Conservation (phyloP, 2,329 filamentous ascomycete species). For the Elsinoe perseae region DNA sequence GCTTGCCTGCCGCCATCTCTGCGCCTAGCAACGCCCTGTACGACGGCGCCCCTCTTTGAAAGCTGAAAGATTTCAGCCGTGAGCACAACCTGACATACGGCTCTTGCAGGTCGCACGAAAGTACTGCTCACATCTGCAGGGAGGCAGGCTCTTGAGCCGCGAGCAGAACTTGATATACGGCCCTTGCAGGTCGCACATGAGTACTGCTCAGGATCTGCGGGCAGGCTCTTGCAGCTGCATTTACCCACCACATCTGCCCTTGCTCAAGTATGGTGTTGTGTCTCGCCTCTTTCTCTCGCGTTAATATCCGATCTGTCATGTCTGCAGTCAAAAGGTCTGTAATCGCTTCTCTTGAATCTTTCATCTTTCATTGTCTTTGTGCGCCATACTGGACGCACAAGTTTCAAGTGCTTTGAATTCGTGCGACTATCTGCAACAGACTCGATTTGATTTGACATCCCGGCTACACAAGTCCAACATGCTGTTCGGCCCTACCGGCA, state of each 20-base stretch:
- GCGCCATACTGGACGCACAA: neutral
- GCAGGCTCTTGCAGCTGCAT: neutral
- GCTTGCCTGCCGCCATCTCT: conserved; percentile 2
- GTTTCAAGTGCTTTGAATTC: neutral
- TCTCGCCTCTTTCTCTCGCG: neutral
- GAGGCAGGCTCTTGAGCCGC: too few species aligned
- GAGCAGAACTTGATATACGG: too few species aligned
- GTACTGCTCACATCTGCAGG: neutral
- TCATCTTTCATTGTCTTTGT: neutral
- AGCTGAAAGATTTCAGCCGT: neutral
- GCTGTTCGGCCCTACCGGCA: conserved; percentile 18
- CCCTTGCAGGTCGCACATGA: neutral
- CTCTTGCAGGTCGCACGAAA: neutral
- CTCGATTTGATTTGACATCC: conserved; percentile 4
- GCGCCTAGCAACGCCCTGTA: conserved; percentile 1
- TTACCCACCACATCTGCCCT: neutral
- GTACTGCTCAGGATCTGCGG: neutral
- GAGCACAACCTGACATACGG: neutral
- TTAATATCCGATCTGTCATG: neutral
- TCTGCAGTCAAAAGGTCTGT: neutral
- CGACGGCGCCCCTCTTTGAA: neutral
- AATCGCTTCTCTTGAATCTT: neutral
- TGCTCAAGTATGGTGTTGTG: neutral
- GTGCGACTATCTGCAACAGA: neutral
- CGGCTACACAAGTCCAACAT: neutral